A percentile compares a stretch with the other conserved stretches of the same genome.
These are phyloP conservation scores for Kwoniella botswanensis DNA, from an alignment of 768 basidiomycete species.

Conservation along the genomic window DNA sequence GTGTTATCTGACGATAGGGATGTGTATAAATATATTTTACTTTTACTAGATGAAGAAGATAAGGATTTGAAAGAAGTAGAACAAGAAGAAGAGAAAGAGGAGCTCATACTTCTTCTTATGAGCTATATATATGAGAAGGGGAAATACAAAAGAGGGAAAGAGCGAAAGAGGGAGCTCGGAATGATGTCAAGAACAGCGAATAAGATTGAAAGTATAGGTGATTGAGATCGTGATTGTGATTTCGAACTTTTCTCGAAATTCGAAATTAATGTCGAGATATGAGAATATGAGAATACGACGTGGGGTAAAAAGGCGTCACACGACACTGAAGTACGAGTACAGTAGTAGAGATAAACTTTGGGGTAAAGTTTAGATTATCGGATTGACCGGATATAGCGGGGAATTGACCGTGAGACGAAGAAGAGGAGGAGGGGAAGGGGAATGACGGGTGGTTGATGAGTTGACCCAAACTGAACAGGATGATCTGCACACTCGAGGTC, in stretches of 20 bases:
- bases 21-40: not conserved
- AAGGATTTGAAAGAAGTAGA: not conserved
- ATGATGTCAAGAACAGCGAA: not conserved
- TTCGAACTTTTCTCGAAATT: not conserved
- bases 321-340: not conserved
- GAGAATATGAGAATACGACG: not conserved
- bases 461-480: not conserved
- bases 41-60: slow-evolving; percentile 2
- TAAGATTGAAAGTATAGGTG: not conserved
- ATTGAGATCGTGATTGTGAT: too few relatives aligned
- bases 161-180: not conserved
- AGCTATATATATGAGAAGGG: not conserved
- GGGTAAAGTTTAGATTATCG: not conserved
- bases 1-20: not conserved
- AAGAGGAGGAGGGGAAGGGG: too few relatives aligned
- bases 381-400: too few relatives aligned
- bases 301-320: slow-evolving; percentile 15
- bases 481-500: not conserved
- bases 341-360: not conserved
- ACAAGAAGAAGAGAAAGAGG: slow-evolving; percentile 1
- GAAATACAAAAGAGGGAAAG: not conserved
- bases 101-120: slow-evolving; percentile 4
- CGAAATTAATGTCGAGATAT: not conserved
- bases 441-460: too few relatives aligned
- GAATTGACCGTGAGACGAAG: too few relatives aligned